Percentiles rank a stretch among this genome's conserved stretches.
phyloP scores from a whole-genome alignment of 2,329 filamentous ascomycete species.

The Chaetomiaceae sp. region DNA sequence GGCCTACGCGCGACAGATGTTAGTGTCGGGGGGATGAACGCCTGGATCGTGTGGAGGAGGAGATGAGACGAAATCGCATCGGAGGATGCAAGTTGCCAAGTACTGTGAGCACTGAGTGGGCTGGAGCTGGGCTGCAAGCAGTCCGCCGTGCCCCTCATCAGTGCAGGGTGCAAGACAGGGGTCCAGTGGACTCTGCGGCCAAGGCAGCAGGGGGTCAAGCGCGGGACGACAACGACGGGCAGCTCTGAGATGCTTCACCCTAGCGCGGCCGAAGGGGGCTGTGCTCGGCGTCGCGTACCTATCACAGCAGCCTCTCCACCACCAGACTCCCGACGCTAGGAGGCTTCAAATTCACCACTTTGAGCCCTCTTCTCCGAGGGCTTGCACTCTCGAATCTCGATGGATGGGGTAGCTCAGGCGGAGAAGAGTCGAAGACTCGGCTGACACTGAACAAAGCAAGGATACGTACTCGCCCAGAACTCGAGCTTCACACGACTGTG shows the following conservation, averaged over 20 bases:
- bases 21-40: not conserved
- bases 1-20: conserved; percentile 4
- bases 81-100: conserved; percentile 15
- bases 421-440: no score
- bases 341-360: no score
- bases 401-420: no score
- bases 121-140: conserved; percentile 6
- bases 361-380: no score
- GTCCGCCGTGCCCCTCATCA: conserved; percentile 18
- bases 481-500: no score
- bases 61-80: conserved; percentile 23
- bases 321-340: no score
- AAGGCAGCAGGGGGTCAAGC: conserved; percentile 5
- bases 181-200: conserved; percentile 15
- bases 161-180: conserved; percentile 8
- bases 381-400: no score
- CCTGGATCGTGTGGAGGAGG: conserved; percentile 16
- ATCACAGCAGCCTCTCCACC: no score
- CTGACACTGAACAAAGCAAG: no score
- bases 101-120: not conserved
- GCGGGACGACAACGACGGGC: not conserved
- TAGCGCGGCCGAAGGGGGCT: not conserved
- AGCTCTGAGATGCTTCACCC: not conserved
- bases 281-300: no score
- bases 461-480: no score